phyloP scores from a whole-genome alignment of 768 basidiomycete species.

The Heimioporus sp. region DNA sequence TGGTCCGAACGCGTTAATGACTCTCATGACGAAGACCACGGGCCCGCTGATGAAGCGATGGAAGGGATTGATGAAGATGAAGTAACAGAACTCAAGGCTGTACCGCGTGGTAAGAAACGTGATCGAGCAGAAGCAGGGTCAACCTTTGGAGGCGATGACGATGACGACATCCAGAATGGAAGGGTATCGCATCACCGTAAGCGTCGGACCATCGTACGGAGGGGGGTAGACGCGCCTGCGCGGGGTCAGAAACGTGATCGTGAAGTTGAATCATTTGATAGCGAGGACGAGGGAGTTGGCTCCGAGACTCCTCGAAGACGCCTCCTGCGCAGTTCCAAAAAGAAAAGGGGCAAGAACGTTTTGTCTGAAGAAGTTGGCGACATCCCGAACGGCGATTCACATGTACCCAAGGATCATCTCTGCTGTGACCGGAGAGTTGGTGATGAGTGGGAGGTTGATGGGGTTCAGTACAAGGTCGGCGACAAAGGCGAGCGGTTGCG shows the following conservation, averaged over 20 bases:
- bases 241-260: constrained; percentile 71
- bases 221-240: constrained; percentile 44
- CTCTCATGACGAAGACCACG: constrained; percentile 51
- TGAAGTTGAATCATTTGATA: constrained; percentile 46
- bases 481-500: constrained; percentile 67
- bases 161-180: constrained; percentile 38
- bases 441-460: constrained; percentile 76
- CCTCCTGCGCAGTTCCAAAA: constrained; percentile 32
- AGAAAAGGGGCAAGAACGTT: constrained; percentile 54
- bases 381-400: constrained; percentile 47
- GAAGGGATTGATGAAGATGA: constrained; percentile 44
- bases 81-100: constrained; percentile 35
- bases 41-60: constrained; percentile 32
- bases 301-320: constrained; percentile 10
- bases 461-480: constrained; percentile 68
- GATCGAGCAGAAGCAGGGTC: constrained; percentile 74
- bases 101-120: constrained; percentile 63
- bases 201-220: constrained; percentile 53
- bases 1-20: constrained; percentile 35
- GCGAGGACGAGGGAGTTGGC: constrained; percentile 19
- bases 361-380: constrained; percentile 42
- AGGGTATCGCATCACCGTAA: constrained; percentile 50
- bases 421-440: constrained; percentile 61
- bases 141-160: constrained; percentile 60
- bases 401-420: constrained; percentile 47